A percentile compares a stretch with the other conserved stretches of the same genome.
Conservation (phyloP, 768 basidiomycete species). For the Russula virescens region DNA sequence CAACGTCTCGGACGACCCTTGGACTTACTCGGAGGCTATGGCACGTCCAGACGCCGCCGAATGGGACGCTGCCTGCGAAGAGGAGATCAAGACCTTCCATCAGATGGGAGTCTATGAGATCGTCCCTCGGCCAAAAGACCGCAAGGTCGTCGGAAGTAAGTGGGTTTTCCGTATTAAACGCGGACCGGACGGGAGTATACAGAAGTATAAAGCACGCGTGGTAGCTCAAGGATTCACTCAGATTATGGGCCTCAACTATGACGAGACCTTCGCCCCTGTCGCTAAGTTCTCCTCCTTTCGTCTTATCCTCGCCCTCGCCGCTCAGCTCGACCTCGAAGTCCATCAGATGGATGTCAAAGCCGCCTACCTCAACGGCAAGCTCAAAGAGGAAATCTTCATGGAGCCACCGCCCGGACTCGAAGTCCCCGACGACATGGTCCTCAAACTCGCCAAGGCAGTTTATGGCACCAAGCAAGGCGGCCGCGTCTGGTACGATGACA, state of each 20-base stretch:
- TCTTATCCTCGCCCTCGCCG: too few relatives aligned
- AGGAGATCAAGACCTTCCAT: neutral
- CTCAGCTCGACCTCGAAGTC: too few relatives aligned
- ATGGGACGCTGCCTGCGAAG: neutral
- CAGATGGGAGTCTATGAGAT: neutral
- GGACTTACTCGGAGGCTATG: conserved; percentile 1
- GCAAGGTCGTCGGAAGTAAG: neutral
- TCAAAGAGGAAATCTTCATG: conserved; percentile 1
- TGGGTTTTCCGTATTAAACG: neutral
- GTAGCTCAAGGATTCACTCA: too few relatives aligned
- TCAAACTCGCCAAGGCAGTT: neutral
- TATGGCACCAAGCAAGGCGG: neutral
- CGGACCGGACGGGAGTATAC: too few relatives aligned
- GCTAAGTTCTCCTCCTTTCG: too few relatives aligned
- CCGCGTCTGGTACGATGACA: neutral
- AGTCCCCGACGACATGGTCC: neutral
- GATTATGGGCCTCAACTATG: too few relatives aligned
- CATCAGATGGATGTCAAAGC: neutral
- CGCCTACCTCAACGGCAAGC: neutral
- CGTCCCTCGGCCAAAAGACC: neutral
- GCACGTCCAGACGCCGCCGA: neutral
- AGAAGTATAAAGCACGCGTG: too few relatives aligned
- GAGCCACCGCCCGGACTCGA: neutral
- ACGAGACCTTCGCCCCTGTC: too few relatives aligned
- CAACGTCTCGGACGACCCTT: neutral